A percentile compares a stretch with the other conserved stretches of the same genome.
Evolutionary conservation across 768 basidiomycete species (phyloP).

Genomic region (Amanita fuliginea): DNA sequence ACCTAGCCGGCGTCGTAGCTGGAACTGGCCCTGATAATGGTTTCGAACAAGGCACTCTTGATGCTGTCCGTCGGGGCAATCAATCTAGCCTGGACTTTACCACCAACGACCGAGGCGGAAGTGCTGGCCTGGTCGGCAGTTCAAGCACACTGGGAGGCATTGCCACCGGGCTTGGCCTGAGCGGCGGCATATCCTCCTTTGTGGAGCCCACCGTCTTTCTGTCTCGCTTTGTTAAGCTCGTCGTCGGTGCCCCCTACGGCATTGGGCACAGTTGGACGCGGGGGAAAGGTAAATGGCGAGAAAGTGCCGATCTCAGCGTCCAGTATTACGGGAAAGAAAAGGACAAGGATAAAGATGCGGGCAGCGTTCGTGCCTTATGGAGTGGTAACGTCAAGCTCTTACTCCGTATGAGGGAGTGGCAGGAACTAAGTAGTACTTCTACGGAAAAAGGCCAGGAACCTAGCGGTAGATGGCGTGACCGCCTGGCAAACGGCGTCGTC

Average conservation of each 20-base stretch:
- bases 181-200: conserved; percentile 31
- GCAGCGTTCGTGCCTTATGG: conserved; percentile 33
- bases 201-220: conserved; percentile 41
- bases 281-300: not conserved
- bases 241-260: conserved; percentile 18
- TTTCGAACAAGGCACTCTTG: conserved; percentile 11
- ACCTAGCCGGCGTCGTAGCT: conserved; percentile 24
- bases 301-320: conserved; percentile 7
- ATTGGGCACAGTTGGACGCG: not conserved
- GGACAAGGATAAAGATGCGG: conserved; percentile 21
- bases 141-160: conserved; percentile 5
- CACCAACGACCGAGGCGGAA: conserved; percentile 16
- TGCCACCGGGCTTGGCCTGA: conserved; percentile 24
- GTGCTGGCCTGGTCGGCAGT: conserved; percentile 22
- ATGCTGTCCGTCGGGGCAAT: not conserved
- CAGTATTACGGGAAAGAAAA: conserved; percentile 15
- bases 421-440: conserved; percentile 10
- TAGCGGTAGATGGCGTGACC: conserved; percentile 12
- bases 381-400: conserved; percentile 27
- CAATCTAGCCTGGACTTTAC: conserved; percentile 2
- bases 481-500: conserved; percentile 15
- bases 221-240: conserved; percentile 33
- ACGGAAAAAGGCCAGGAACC: conserved; percentile 8
- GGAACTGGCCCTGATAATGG: conserved; percentile 19
- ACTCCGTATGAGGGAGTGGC: conserved; percentile 27